phyloP scores from a whole-genome alignment of 2,329 filamentous ascomycete species.

The Pestalotiopsis sp. region DNA sequence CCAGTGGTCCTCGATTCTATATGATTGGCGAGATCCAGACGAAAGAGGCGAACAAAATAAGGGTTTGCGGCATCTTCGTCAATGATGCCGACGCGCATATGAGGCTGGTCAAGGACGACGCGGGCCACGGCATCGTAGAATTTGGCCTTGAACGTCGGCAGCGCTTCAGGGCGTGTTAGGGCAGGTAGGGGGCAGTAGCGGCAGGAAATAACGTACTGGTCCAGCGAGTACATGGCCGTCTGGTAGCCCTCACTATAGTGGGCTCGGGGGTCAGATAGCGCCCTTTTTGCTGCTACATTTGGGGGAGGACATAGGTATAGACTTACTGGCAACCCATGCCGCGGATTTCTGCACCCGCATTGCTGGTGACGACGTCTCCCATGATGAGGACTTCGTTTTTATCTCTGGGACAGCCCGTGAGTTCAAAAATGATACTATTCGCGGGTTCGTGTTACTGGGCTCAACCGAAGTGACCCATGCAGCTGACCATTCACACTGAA shows the following conservation, averaged over 20 bases:
- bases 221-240: conserved; percentile 23
- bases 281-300: neutral
- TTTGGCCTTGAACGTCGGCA: conserved; percentile 6
- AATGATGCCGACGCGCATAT: conserved; percentile 22
- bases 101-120: conserved; percentile 20
- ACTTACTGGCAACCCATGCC: conserved; percentile 4
- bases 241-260: conserved; percentile 23
- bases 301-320: neutral
- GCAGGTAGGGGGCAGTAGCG: conserved; percentile 21
- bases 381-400: neutral
- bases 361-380: neutral
- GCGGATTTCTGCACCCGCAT: neutral
- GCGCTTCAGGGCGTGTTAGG: conserved; percentile 15
- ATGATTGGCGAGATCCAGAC: conserved; percentile 21
- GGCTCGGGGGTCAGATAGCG: neutral
- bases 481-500: too few species aligned
- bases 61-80: conserved; percentile 19
- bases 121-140: conserved; percentile 20
- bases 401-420: neutral
- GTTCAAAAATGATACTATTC: too few species aligned
- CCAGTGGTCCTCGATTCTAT: conserved; percentile 22
- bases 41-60: conserved; percentile 20
- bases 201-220: conserved; percentile 23
- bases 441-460: too few species aligned
- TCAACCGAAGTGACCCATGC: too few species aligned